These are phyloP conservation scores for Acanthochlamys bracteata DNA, from an alignment of 106 monocot genomes.

Conservation along the genomic window DNA sequence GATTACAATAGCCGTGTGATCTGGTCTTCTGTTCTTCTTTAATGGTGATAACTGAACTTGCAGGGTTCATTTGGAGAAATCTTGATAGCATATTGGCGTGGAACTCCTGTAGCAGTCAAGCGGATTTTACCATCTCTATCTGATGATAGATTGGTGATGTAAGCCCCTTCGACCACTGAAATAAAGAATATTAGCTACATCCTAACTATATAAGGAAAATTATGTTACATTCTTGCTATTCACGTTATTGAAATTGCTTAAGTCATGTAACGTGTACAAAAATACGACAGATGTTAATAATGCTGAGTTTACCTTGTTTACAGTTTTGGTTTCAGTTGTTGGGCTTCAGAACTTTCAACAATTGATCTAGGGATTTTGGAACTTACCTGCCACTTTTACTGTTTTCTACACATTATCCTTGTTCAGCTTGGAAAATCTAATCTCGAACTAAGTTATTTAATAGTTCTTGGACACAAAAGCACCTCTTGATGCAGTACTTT, in stretches of 20 bases:
- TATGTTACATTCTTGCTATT: neutral
- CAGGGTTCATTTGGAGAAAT: slow-evolving; percentile 99
- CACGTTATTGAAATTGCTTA: no score
- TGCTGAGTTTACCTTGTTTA: no score
- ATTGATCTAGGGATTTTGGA: no score
- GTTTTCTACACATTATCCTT: no score
- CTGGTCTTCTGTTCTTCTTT: neutral
- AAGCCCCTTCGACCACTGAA: slow-evolving; percentile 9
- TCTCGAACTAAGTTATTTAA: neutral
- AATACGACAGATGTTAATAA: no score
- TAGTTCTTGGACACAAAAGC: neutral
- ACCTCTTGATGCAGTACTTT: neutral
- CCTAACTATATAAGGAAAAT: neutral
- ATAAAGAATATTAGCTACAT: neutral
- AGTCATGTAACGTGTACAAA: no score
- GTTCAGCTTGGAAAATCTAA: no score
- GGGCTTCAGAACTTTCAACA: no score
- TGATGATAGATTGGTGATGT: slow-evolving; percentile 91
- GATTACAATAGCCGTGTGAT: no score
- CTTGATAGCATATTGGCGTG: slow-evolving; percentile 88
- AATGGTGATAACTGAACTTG: neutral
- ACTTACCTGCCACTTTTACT: no score
- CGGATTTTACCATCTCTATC: slow-evolving; percentile 93
- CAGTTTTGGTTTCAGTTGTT: no score
- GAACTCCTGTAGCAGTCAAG: slow-evolving; percentile 93